Base-by-base conservation (phyloP, 257 asterid genomes). In the Solanum chilense region DNA sequence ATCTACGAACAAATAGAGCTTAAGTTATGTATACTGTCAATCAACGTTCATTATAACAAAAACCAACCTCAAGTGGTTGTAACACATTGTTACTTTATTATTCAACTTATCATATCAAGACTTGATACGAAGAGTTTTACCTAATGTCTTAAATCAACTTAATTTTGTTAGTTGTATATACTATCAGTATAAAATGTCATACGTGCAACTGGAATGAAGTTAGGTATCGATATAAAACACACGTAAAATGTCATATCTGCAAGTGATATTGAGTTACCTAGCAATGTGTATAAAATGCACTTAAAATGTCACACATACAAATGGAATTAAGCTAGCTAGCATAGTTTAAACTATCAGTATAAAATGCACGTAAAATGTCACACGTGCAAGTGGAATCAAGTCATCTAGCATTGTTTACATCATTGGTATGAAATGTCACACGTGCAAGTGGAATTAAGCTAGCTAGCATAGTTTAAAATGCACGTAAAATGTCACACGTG, bases 1-100 rank as follows among this genome's bases (percentile, higher is more conserved):
- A 96, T 69, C 99, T 96, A 52, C 44, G 66, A 12, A 15, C 8
- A 20, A 27, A 4, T 58, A 18, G 25, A 45, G 25, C 45, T 78
- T 15, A 45, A 45, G 41, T 45, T 16, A 13, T 56, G 3, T 14
- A 56, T 52, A 52, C 23, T 2, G 10, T 16, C 62, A 52, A 52
- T 52, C 60, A 52, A 49, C 9, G 0, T 52, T 52, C 62, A 15
- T 52, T 52, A 52, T 78, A 44, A 6, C 23, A 76, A 8, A 76
- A 4, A 76, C 5, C 44, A 41, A 75, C 12, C 21, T 3, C 23
- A 75, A 76, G 13, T 7, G 21, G 23, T 41, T n/a, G 21, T 5
- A 71, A 71, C 47, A 35, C 3, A 20, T 33, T 71, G 8, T 70
- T 70, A 31, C 14, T 70, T 6, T 31, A 3, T 33, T 33, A 9